These are phyloP conservation scores for Tylopilus felleus DNA, from an alignment of 768 basidiomycete genomes.

Conservation along the genomic window DNA sequence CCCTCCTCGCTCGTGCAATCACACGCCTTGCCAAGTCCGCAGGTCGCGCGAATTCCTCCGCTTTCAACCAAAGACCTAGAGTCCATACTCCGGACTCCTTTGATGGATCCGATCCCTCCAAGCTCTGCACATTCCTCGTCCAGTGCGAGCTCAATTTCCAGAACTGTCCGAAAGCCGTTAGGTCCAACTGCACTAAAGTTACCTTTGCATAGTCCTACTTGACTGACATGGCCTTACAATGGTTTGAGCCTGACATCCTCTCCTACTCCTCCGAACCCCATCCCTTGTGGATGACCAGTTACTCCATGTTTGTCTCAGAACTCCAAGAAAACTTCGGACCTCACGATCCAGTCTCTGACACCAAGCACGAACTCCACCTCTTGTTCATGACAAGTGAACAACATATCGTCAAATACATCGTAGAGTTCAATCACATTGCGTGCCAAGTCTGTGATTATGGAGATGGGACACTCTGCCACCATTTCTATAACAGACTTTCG, in stretches of 20 bases:
- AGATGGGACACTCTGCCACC: background rate
- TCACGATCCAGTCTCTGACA: background rate
- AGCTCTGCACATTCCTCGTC: background rate
- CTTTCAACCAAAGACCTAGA: too few relatives aligned
- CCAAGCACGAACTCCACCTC: background rate
- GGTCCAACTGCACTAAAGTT: background rate
- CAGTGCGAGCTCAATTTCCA: background rate
- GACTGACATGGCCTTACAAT: background rate
- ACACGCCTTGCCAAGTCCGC: too few relatives aligned
- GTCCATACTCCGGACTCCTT: background rate
- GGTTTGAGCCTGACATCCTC: background rate
- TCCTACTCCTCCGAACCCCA: background rate
- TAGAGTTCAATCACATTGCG: background rate
- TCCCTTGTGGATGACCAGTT: background rate
- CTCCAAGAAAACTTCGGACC: background rate
- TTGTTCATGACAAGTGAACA: background rate
- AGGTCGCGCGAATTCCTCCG: too few relatives aligned
- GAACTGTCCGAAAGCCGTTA: background rate
- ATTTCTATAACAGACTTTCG: background rate
- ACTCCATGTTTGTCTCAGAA: background rate
- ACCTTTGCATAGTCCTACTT: background rate
- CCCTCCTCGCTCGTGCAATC: too few relatives aligned
- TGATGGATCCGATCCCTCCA: too few relatives aligned
- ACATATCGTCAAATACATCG: background rate
- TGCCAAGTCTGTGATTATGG: background rate